phyloP scores from a whole-genome alignment of 768 basidiomycete genomes.

The Rhodotorula diobovata region DNA sequence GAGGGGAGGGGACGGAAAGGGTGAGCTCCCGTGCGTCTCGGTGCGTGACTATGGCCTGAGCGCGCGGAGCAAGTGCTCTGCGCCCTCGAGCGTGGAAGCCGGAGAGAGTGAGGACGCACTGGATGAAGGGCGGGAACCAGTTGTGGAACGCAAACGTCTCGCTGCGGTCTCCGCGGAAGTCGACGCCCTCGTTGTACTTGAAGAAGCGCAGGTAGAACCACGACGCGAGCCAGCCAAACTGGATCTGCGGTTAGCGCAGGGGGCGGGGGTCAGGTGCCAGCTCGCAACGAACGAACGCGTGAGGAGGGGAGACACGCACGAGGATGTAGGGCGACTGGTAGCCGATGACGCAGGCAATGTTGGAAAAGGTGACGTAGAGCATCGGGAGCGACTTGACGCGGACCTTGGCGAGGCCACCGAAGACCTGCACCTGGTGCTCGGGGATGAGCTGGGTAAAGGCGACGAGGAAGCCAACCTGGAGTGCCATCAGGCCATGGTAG shows the following conservation, averaged over 20 bases:
- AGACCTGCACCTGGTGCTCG: conserved; percentile 91
- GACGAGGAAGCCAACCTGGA: conserved; percentile 82
- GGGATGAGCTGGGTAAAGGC: conserved; percentile 97
- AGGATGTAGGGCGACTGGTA: conserved; percentile 85
- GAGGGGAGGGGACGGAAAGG: too few relatives aligned
- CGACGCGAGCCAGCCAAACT: conserved; percentile 97
- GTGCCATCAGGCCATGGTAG: conserved; percentile 87
- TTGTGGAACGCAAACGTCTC: conserved; percentile 91
- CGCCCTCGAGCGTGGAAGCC: not conserved
- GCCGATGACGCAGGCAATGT: conserved; percentile 72
- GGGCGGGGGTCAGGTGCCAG: conserved; percentile 35
- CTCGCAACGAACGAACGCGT: conserved; percentile 39
- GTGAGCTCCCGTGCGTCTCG: too few relatives aligned
- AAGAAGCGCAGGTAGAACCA: conserved; percentile 97
- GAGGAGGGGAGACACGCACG: conserved; percentile 4
- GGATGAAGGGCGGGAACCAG: conserved; percentile 94
- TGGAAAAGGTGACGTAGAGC: conserved; percentile 84
- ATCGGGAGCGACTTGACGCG: conserved; percentile 96
- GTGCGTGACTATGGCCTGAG: too few relatives aligned
- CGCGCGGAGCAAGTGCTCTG: not conserved
- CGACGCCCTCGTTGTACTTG: conserved; percentile 69
- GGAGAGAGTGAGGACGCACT: conserved; percentile 57
- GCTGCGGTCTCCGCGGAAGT: conserved; percentile 82
- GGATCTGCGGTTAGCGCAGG: conserved; percentile 54
- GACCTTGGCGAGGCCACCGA: conserved; percentile 69